Evolutionary conservation across 2,329 filamentous ascomycete genomes (phyloP).

Genomic region (Aspergillus brunneoviolaceus): DNA sequence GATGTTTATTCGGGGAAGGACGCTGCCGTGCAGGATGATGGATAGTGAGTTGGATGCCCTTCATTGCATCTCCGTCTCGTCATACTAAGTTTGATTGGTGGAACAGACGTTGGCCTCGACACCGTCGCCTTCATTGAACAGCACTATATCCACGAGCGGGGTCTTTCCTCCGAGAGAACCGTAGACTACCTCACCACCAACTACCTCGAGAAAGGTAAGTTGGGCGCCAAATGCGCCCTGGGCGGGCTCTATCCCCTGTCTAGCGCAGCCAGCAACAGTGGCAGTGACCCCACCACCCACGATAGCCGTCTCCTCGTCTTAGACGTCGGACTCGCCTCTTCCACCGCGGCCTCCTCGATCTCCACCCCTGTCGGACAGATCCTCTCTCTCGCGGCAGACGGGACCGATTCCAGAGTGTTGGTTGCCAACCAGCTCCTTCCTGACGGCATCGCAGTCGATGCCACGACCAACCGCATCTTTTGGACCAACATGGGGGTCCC

Average conservation of each 20-base stretch:
- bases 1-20: slow-evolving; percentile 34
- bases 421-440: slow-evolving; percentile 33
- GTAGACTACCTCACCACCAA: slow-evolving; percentile 48
- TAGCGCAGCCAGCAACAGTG: background rate
- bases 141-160: slow-evolving; percentile 54
- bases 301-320: slow-evolving; percentile 17
- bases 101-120: slow-evolving; percentile 49
- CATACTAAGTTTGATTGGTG: background rate
- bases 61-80: no score
- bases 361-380: slow-evolving; percentile 19
- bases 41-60: slow-evolving; percentile 31
- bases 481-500: slow-evolving; percentile 54
- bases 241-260: slow-evolving; percentile 42
- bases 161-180: slow-evolving; percentile 40
- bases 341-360: slow-evolving; percentile 1
- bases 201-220: slow-evolving; percentile 49
- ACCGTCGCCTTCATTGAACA: slow-evolving; percentile 55
- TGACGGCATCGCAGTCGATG: slow-evolving; percentile 47
- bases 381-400: slow-evolving; percentile 19
- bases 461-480: slow-evolving; percentile 40
- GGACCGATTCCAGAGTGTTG: slow-evolving; percentile 16
- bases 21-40: slow-evolving; percentile 46
- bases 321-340: slow-evolving; percentile 23
- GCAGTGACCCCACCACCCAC: no score
- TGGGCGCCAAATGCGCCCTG: slow-evolving; percentile 47